Percentiles rank a stretch among this genome's conserved stretches.
Evolutionary conservation across 129 eudicot genomes (phyloP).

Genomic region (Kitagawia praeruptora): DNA sequence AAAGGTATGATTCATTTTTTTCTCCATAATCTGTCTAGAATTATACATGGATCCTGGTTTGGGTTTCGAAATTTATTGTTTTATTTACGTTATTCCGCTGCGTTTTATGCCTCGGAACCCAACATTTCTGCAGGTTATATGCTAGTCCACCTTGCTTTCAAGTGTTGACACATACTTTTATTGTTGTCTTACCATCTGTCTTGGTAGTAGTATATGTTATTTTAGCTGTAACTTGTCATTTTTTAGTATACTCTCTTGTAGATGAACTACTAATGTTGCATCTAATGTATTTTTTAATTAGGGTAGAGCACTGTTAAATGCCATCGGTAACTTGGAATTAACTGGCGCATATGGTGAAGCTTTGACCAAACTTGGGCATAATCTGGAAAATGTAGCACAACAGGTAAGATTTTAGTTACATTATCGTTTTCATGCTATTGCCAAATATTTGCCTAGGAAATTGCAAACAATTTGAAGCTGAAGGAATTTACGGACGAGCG

Average conservation of each 20-base stretch:
- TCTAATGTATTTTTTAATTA: conserved; percentile 16
- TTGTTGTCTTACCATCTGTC: conserved; percentile 1
- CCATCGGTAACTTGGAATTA: conserved; percentile 85
- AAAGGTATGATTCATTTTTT: too few species aligned
- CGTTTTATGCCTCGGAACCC: too few species aligned
- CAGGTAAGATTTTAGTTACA: conserved; percentile 41
- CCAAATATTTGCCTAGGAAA: not conserved
- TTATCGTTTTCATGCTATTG: not conserved
- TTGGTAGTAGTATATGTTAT: too few species aligned
- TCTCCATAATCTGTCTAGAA: too few species aligned
- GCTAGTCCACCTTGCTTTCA: not conserved
- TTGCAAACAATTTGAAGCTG: not conserved
- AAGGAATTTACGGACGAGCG: too few species aligned
- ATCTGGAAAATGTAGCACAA: conserved; percentile 68
- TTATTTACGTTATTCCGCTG: too few species aligned
- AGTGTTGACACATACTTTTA: not conserved
- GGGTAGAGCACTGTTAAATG: conserved; percentile 94
- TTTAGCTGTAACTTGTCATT: not conserved
- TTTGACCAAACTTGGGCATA: conserved; percentile 74
- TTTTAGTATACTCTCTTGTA: not conserved
- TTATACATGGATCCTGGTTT: too few species aligned
- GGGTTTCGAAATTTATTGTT: too few species aligned
- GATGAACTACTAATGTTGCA: conserved; percentile 14
- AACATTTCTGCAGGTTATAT: conserved; percentile 82
- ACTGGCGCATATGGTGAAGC: conserved; percentile 85